Evolutionary conservation across 1,284 basidiomycete genomes (phyloP).

Genomic region (Cystobasidium pallidum): DNA sequence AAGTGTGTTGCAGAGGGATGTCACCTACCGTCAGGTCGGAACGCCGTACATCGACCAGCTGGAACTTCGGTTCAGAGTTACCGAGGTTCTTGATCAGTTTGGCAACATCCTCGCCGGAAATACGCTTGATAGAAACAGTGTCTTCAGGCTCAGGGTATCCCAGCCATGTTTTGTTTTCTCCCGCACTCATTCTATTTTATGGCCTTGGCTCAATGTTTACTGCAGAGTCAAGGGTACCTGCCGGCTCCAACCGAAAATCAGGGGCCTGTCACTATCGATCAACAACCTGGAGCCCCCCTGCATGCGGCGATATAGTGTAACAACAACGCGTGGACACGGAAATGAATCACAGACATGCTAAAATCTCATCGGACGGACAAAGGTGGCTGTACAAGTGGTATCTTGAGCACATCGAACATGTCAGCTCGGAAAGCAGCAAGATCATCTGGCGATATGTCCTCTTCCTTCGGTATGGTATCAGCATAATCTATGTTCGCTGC

Average conservation of each 20-base stretch:
- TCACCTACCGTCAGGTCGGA: slow-evolving; percentile 36
- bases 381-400: slow-evolving; percentile 78
- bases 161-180: slow-evolving; percentile 29
- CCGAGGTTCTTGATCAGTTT: slow-evolving; percentile 14
- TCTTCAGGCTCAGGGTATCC: slow-evolving; percentile 41
- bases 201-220: no score
- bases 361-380: slow-evolving; percentile 64
- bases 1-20: no score
- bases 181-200: no score
- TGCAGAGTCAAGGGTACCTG: neutral
- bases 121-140: slow-evolving; percentile 31
- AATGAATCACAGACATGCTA: neutral
- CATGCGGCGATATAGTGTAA: neutral
- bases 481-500: slow-evolving; percentile 26
- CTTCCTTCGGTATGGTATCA: slow-evolving; percentile 46
- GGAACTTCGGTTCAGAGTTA: slow-evolving; percentile 5
- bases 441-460: slow-evolving; percentile 61
- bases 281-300: no score
- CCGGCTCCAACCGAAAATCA: no score
- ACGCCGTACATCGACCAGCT: slow-evolving; percentile 34
- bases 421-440: slow-evolving; percentile 66
- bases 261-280: no score
- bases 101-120: slow-evolving; percentile 26
- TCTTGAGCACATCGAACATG: slow-evolving; percentile 70
- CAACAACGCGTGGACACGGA: no score